Conservation (phyloP, 2,329 filamentous ascomycete species). For the Cladophialophora yegresii region DNA sequence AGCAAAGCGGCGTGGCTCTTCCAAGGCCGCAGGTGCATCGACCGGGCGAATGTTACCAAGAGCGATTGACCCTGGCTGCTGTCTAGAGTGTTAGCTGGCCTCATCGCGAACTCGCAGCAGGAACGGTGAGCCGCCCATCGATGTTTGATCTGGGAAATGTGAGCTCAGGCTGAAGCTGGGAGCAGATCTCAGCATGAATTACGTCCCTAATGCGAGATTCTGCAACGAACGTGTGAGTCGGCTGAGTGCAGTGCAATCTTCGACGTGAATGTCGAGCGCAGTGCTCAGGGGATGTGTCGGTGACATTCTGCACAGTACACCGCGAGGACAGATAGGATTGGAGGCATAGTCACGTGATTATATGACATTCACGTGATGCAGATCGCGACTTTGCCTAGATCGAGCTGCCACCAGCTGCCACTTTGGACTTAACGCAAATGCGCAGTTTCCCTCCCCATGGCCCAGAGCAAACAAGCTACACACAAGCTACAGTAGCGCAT, state of each 20-base stretch:
- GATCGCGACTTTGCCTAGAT: background rate
- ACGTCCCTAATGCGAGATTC: background rate
- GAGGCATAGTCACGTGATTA: background rate
- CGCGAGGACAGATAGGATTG: background rate
- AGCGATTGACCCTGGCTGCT: background rate
- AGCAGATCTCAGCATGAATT: slow-evolving; percentile 10
- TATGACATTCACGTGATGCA: background rate
- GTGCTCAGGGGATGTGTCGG: slow-evolving; percentile 14
- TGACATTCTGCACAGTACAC: background rate
- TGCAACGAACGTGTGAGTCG: slow-evolving; percentile 3
- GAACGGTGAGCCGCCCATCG: background rate
- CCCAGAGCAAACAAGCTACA: background rate
- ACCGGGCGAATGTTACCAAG: background rate
- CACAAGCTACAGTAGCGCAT: background rate
- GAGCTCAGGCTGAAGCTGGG: background rate
- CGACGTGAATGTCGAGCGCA: slow-evolving; percentile 9
- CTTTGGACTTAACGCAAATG: background rate
- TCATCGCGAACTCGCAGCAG: background rate
- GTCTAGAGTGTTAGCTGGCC: background rate
- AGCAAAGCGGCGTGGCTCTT: background rate
- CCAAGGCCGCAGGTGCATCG: background rate
- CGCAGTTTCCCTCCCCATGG: background rate
- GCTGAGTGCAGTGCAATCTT: slow-evolving; percentile 14
- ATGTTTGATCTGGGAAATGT: background rate
- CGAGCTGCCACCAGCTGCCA: background rate